Evolutionary conservation across 2,329 filamentous ascomycete species (phyloP).

Genomic region (Botryosphaeria agaves): DNA sequence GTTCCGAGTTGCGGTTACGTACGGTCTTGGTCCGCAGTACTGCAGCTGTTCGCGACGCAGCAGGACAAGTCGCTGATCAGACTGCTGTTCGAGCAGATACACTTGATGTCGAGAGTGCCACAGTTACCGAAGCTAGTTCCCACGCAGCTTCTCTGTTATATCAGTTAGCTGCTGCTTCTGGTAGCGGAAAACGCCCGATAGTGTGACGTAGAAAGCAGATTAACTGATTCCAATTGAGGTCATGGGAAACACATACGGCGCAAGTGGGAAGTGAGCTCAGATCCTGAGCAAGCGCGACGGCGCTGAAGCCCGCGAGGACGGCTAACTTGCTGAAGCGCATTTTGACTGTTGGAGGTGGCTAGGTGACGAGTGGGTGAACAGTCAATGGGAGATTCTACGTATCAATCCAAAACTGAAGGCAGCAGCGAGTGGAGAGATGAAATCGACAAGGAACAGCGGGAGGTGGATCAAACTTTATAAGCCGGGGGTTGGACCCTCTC

Average conservation of each 20-base stretch:
- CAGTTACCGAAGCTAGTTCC: conserved; percentile 19
- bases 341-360: not conserved
- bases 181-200: not conserved
- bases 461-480: no score
- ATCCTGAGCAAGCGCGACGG: conserved; percentile 9
- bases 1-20: conserved; percentile 4
- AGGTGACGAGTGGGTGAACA: not conserved
- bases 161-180: not conserved
- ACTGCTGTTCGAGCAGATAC: conserved; percentile 21
- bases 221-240: not conserved
- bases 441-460: not conserved
- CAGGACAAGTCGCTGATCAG: conserved; percentile 21
- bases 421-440: not conserved
- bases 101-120: conserved; percentile 19
- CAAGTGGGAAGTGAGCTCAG: conserved; percentile 10
- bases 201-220: not conserved
- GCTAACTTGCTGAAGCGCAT: conserved; percentile 11
- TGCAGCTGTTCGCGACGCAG: conserved; percentile 21
- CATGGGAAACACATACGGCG: conserved; percentile 8
- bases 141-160: conserved; percentile 16
- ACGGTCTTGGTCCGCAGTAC: conserved; percentile 15
- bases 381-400: not conserved
- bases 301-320: conserved; percentile 9
- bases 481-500: not conserved
- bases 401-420: not conserved